Conservation (phyloP, 352 stramenopile species). For the Peronospora belbahrii region DNA sequence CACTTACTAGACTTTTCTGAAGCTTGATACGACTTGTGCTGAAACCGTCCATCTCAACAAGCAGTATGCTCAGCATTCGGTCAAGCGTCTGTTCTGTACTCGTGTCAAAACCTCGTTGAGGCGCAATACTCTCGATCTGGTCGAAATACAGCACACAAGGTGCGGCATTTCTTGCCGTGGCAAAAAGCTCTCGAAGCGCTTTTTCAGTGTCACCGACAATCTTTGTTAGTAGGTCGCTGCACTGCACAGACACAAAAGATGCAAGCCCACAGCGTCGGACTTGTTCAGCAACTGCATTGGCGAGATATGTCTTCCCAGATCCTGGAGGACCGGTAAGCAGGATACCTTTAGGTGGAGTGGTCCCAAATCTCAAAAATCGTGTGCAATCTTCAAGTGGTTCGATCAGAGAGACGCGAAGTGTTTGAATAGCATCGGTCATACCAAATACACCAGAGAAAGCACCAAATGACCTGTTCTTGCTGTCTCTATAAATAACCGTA, state of each 20-base stretch:
- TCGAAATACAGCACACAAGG: slow-evolving; percentile 90
- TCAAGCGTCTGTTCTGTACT: slow-evolving; percentile 91
- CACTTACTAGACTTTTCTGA: slow-evolving; percentile 24
- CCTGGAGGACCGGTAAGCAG: slow-evolving; percentile 97
- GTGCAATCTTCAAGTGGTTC: slow-evolving; percentile 94
- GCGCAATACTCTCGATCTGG: slow-evolving; percentile 87
- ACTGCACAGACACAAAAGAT: slow-evolving; percentile 84
- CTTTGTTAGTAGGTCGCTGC: slow-evolving; percentile 86
- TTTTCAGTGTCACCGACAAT: slow-evolving; percentile 88
- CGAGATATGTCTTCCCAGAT: slow-evolving; percentile 97
- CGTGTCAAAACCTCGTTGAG: slow-evolving; percentile 83
- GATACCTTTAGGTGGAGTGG: slow-evolving; percentile 94
- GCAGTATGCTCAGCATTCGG: slow-evolving; percentile 84
- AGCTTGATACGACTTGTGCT: slow-evolving; percentile 34
- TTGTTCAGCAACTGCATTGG: slow-evolving; percentile 52
- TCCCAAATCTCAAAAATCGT: slow-evolving; percentile 95
- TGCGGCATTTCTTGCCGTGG: slow-evolving; percentile 72
- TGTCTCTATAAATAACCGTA: slow-evolving; percentile 22
- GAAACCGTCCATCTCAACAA: slow-evolving; percentile 90
- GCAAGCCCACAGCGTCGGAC: slow-evolving; percentile 51
- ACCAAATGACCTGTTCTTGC: neutral
- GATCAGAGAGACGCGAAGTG: slow-evolving; percentile 94
- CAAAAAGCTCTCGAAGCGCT: slow-evolving; percentile 81
- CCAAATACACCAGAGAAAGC: slow-evolving; percentile 90
- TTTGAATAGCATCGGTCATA: slow-evolving; percentile 93